Base-by-base conservation (phyloP, 2,329 filamentous ascomycete species). In the Xylariaceae sp. region DNA sequence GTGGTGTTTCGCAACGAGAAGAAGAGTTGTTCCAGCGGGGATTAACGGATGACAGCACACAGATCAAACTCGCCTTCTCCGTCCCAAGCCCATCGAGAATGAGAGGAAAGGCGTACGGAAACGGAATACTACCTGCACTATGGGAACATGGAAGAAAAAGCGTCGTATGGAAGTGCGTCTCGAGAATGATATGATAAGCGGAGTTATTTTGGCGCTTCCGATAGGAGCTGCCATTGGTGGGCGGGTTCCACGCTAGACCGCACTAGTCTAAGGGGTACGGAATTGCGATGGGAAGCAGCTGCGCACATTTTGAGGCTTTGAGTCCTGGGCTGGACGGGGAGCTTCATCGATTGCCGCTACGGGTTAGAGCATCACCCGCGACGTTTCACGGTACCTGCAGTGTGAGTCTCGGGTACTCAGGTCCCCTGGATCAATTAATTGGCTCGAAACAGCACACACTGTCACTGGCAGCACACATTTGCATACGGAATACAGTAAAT, bases 1-100 rank as follows among this genome's bases (percentile, higher is more conserved):
- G 44, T 45, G 30, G 34, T 44, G 35, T 9, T 10, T 34, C 17
- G 34, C 35, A n/a, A 44, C 9, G 47, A 58, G 53, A 60, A 18
- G 30, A 63, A 61, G 44, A 59, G 45, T 11, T 49, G 55, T 49
- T 23, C n/a, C 49, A 51, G 55, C 61, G 62, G 58, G 59, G 47
- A 64, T 63, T 61, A 64, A 64, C 64, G 65, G 62, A 60, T n/a
- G 60, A 63, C 53, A 58, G 60, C n/a, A 15, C 13, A 13, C 42
- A n/a, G 13, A 6, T 57, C 56, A 63, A 53, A n/a, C 53, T 53
- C 45, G 51, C 30, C 39, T 61, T 54, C 51, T 34, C 44, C 49
- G 55, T 54, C 52, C 47, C 35, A 44, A 17, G 35, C 34, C 58
- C 34, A 42, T 45, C 35, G 11, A 58, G 42, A 55, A 52, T 30